These are phyloP conservation scores for Pseudogymnoascus sp. DNA, from an alignment of 2,329 filamentous ascomycete genomes.

Conservation along the genomic window DNA sequence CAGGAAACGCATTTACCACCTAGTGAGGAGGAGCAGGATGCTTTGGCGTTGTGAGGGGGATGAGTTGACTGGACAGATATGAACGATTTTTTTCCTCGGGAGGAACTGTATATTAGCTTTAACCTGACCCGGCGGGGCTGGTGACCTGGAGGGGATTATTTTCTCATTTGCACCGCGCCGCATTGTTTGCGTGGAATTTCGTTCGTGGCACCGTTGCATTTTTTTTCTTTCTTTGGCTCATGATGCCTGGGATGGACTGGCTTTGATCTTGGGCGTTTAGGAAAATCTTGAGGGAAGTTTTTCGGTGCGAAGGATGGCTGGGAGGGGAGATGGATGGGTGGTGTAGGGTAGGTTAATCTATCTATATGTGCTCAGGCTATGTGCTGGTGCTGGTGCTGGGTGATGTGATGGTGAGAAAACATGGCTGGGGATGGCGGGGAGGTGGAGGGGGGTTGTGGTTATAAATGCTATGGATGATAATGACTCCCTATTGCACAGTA, in stretches of 20 bases:
- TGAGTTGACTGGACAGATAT: not conserved
- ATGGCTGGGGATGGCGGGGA: not conserved
- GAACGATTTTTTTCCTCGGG: not conserved
- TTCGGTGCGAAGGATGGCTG: not conserved
- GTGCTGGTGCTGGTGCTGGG: not conserved
- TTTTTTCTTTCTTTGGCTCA: not conserved
- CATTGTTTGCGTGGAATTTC: conserved; percentile 4
- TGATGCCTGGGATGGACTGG: not conserved
- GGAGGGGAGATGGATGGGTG: not conserved
- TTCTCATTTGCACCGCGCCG: not conserved
- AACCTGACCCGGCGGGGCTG: no score
- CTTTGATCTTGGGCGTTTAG: not conserved
- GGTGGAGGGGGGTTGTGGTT: not conserved
- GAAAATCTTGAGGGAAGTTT: not conserved
- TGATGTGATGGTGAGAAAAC: not conserved
- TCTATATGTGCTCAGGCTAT: not conserved
- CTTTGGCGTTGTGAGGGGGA: conserved; percentile 8
- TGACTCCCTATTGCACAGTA: no score
- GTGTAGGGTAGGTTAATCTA: not conserved
- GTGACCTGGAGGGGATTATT: not conserved
- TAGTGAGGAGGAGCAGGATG: conserved; percentile 27
- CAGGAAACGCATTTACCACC: conserved; percentile 29
- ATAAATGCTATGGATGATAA: not conserved
- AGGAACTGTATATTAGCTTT: not conserved
- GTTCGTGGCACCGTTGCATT: no score